Conservation (phyloP, 2,329 filamentous ascomycete genomes). For the Penicillium sp. region DNA sequence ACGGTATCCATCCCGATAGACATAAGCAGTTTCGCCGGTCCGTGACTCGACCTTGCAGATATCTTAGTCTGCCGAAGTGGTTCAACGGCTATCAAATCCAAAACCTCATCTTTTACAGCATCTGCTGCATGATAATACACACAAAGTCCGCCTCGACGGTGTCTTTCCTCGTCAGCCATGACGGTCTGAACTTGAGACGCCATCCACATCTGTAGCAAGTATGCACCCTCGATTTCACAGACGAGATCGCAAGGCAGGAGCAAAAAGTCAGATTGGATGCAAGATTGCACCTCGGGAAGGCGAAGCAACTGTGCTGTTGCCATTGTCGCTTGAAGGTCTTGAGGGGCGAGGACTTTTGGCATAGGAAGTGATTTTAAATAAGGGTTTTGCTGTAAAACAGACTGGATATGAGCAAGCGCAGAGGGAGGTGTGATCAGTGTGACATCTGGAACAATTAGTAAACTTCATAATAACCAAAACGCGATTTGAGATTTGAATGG, state of each 20-base stretch:
- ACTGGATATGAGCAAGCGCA: neutral
- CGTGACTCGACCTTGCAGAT: neutral
- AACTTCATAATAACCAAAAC: too few relatives aligned
- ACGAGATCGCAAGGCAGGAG: constrained; percentile 3
- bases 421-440: neutral
- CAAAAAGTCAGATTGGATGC: neutral
- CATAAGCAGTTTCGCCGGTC: neutral
- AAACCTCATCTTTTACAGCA: neutral
- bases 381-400: neutral
- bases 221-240: neutral
- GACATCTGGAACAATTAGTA: neutral
- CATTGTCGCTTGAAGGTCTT: neutral
- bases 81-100: neutral
- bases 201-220: neutral
- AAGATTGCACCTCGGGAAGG: neutral
- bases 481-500: neutral
- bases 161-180: neutral
- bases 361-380: neutral
- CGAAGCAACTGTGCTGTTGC: constrained; percentile 1
- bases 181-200: neutral
- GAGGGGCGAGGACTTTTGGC: neutral
- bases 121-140: neutral
- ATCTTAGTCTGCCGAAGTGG: neutral
- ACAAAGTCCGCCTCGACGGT: neutral
- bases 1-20: neutral